Percentiles rank a stretch among this genome's conserved stretches.
phyloP scores from a whole-genome alignment of 78 protist species.

The Diacronema lutheri region DNA sequence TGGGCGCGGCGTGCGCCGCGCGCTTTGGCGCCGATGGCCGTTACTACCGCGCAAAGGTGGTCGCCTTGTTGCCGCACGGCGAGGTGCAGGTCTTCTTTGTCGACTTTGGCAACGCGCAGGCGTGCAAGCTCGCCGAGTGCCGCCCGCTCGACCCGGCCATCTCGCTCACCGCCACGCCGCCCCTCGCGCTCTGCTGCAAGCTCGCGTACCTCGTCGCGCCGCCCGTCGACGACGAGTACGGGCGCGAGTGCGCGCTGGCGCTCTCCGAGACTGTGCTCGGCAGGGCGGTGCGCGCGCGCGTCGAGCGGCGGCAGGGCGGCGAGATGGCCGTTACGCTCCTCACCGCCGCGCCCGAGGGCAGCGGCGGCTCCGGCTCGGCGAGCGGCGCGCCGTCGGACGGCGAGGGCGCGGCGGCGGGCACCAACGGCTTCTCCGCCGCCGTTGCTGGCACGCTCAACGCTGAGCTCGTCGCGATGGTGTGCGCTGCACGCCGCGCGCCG shows the following conservation, averaged over 20 bases:
- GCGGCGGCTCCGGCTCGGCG: no score
- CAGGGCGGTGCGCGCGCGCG: slow-evolving; percentile 4
- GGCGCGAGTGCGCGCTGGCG: background rate
- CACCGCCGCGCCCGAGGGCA: no score
- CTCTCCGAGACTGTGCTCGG: background rate
- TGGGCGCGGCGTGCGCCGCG: background rate
- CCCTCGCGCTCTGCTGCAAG: slow-evolving; percentile 3
- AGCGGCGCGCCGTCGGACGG: no score
- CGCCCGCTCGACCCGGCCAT: slow-evolving; percentile 4
- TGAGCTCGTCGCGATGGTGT: no score
- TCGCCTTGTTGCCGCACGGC: no score
- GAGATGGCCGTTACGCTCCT: no score
- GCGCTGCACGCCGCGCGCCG: no score
- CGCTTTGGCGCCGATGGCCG: background rate
- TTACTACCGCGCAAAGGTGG: slow-evolving; percentile 28
- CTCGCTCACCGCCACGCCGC: background rate
- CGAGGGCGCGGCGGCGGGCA: no score
- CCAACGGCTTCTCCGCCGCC: no score
- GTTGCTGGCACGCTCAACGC: no score
- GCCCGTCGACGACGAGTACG: background rate
- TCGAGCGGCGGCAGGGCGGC: background rate
- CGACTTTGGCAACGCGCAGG: slow-evolving; percentile 29
- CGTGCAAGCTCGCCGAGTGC: no score
- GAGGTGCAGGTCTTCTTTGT: background rate
- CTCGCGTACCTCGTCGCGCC: slow-evolving; percentile 13